These are phyloP conservation scores for Pelargonium cotyledonis DNA, from an alignment of 441 rosid species.

Conservation along the genomic window DNA sequence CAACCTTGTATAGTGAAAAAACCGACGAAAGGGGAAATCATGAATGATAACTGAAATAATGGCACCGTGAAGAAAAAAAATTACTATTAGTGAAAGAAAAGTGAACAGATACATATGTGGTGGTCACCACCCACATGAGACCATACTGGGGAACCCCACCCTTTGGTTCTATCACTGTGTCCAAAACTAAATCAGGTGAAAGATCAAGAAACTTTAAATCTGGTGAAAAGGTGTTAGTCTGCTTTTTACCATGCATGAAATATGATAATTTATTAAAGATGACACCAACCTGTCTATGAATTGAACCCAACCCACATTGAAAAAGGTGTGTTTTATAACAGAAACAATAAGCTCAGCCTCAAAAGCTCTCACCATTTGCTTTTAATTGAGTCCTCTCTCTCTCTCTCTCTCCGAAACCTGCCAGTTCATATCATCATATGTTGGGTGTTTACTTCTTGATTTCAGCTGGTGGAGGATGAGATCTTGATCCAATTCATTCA, in stretches of 20 bases:
- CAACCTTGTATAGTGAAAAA: too few species aligned
- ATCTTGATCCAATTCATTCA: slow-evolving; percentile 21
- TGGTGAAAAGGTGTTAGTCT: slow-evolving; percentile 16
- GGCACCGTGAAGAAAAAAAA: not conserved
- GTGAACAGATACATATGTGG: not conserved
- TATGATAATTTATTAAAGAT: slow-evolving; percentile 12
- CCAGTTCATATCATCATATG: slow-evolving; percentile 37
- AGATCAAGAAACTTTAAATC: slow-evolving; percentile 15
- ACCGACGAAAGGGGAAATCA: too few species aligned
- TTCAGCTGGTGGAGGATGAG: too few species aligned
- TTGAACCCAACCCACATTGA: slow-evolving; percentile 22
- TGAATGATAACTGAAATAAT: too few species aligned
- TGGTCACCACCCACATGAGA: slow-evolving; percentile 25
- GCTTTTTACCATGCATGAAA: slow-evolving; percentile 28
- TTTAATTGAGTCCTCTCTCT: slow-evolving; percentile 22
- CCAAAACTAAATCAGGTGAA: slow-evolving; percentile 1
- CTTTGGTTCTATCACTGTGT: slow-evolving; percentile 1
- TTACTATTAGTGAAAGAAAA: not conserved
- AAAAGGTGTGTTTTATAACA: slow-evolving; percentile 3
- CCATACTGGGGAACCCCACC: slow-evolving; percentile 11
- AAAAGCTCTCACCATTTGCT: slow-evolving; percentile 18
- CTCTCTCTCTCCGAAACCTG: slow-evolving; percentile 22
- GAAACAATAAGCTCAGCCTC: slow-evolving; percentile 6
- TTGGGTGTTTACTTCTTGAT: too few species aligned
- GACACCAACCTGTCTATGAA: slow-evolving; percentile 17